Conservation (phyloP, 768 basidiomycete genomes). For the Candolleomyces aberdarensis region DNA sequence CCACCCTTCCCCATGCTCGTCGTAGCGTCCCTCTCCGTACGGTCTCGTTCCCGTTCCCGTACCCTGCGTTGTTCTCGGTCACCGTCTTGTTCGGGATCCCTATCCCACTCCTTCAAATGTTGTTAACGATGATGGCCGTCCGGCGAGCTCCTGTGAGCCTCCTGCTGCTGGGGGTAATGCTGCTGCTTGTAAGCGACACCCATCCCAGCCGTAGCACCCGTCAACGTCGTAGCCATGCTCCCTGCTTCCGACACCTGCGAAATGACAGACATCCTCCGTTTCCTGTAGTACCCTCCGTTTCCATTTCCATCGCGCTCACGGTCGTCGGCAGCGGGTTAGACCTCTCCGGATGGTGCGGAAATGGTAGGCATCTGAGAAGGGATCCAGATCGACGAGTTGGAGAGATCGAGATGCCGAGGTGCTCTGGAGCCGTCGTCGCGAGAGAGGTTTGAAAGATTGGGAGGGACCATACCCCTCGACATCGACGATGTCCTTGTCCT, state of each 20-base stretch:
- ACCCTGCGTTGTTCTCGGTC: too few relatives aligned
- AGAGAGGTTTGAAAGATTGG: too few relatives aligned
- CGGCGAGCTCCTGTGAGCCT: too few relatives aligned
- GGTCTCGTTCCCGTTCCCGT: too few relatives aligned
- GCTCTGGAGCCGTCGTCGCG: neutral
- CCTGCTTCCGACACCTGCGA: neutral
- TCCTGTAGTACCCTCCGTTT: neutral
- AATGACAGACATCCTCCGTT: neutral
- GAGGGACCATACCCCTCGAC: neutral
- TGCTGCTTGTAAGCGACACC: neutral
- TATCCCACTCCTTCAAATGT: too few relatives aligned
- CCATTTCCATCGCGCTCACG: too few relatives aligned
- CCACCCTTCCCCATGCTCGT: conserved; percentile 59
- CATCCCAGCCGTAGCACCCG: neutral
- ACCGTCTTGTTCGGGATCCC: too few relatives aligned
- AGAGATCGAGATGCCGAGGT: neutral
- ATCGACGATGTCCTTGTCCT: neutral
- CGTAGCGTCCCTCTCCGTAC: too few relatives aligned
- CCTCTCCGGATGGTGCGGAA: neutral
- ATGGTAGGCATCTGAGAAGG: neutral
- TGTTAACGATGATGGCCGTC: too few relatives aligned
- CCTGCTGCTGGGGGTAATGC: neutral
- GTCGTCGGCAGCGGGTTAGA: too few relatives aligned
- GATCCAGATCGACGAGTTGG: neutral
- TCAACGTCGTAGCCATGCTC: neutral